Evolutionary conservation across 768 basidiomycete genomes (phyloP).

Genomic region (Chalciporus chontae): DNA sequence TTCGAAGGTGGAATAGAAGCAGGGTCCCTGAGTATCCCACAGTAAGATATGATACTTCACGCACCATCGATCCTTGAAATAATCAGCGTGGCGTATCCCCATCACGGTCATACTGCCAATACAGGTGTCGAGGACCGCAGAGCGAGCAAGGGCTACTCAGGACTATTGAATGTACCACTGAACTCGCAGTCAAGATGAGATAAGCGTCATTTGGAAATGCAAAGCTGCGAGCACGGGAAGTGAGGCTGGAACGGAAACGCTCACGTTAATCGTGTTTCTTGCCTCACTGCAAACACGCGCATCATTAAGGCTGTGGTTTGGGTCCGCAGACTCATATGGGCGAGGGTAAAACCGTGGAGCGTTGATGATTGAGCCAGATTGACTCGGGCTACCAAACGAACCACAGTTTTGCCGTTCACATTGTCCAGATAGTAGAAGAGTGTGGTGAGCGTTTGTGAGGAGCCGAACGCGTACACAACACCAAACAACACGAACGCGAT

Average conservation of each 20-base stretch:
- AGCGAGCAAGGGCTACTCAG: background rate
- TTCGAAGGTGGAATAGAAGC: background rate
- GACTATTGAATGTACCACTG: background rate
- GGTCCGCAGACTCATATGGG: too few relatives aligned
- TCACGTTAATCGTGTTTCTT: background rate
- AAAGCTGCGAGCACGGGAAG: background rate
- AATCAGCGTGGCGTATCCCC: background rate
- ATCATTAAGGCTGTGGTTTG: slow-evolving; percentile 2
- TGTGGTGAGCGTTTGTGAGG: too few relatives aligned
- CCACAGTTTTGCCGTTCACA: too few relatives aligned
- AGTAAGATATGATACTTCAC: background rate
- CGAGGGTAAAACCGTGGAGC: too few relatives aligned
- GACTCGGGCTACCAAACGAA: too few relatives aligned
- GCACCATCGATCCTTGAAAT: background rate
- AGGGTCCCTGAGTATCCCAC: background rate
- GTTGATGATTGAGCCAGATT: too few relatives aligned
- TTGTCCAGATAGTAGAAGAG: too few relatives aligned
- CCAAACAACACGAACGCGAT: too few relatives aligned
- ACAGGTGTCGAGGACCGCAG: background rate
- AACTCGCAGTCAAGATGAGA: background rate
- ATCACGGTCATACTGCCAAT: background rate
- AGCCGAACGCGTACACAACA: too few relatives aligned
- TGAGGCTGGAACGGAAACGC: background rate
- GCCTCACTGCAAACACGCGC: slow-evolving; percentile 21
- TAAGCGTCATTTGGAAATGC: background rate